Base-by-base conservation (phyloP, 2,329 filamentous ascomycete species). In the Zasmidium cellare region DNA sequence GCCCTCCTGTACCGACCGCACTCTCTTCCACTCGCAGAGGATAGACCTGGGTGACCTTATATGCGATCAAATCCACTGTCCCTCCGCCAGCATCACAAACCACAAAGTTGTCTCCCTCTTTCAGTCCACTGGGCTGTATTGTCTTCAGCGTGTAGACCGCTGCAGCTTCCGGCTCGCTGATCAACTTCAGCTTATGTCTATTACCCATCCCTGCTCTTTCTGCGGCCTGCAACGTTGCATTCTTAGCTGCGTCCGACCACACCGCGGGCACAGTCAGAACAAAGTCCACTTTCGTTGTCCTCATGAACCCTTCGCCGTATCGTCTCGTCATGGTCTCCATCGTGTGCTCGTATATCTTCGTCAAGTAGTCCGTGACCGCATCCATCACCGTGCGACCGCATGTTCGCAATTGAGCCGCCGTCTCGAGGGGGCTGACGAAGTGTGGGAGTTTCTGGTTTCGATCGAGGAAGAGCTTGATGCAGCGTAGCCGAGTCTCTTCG, bases 231-330 rank as follows among this genome's bases (percentile, higher is more conserved):
- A 92, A 75, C 1, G 90, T 93, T 5, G 89, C 89, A 72, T 91
- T 90, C 76, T 92, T 93, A n/a, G 90, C 90, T 0, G 88, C 84
- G 71, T 94, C 90, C 22, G 86, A 90, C 90, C 90, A 94, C 7
- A 93, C 89, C 7, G 90, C 90, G 9, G 90, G 90, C 52, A 89
- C 90, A 0, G 90, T 93, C 55, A 94, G 79, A 50, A 93, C 88
- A 66, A 90, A 92, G 61, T 92, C 86, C 41, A 91, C 86, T 66
- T 86, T 86, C 3, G 89, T 92, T 7, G 84, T 85, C 6, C 83
- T 82, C 85, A 92, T 90, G 68, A 93, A 92, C 0, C 85, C 86
- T 74, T 89, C 87, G 66, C 90, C 90, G 69, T 92, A 92, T 48
- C 89, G 80, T 59, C 87, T 80, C 1, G 84, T 88, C 62, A 93